A percentile compares a stretch with the other conserved stretches of the same genome.
Evolutionary conservation across 164 flowering plant genomes (phyloP).

Genomic region (Aristolochia californica): DNA sequence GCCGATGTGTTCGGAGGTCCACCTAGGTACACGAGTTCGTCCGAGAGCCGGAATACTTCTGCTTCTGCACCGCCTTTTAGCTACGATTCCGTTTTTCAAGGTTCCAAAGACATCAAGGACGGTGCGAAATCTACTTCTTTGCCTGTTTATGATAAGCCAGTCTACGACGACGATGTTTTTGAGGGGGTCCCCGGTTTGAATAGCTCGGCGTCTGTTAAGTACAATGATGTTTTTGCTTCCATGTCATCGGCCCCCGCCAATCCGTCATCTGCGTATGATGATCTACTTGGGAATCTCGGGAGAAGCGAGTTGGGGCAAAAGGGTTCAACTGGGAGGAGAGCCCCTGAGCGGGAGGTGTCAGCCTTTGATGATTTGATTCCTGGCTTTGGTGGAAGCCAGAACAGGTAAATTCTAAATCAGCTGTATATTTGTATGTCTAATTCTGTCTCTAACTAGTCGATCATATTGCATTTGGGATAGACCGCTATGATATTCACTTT

Average conservation of each 20-base stretch:
- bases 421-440: no score
- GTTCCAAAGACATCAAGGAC: conserved; percentile 17
- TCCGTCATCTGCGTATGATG: conserved; percentile 28
- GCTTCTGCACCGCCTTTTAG: conserved; percentile 14
- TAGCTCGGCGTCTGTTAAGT: conserved; percentile 25
- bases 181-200: conserved; percentile 55
- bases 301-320: conserved; percentile 15
- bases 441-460: no score
- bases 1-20: conserved; percentile 28
- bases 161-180: conserved; percentile 53
- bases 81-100: conserved; percentile 39
- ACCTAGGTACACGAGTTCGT: conserved; percentile 15
- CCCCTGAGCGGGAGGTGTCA: conserved; percentile 15
- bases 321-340: conserved; percentile 16
- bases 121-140: conserved; percentile 20
- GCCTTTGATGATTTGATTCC: conserved; percentile 50
- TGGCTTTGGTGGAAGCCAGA: conserved; percentile 27
- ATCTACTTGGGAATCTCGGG: conserved; percentile 44
- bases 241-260: conserved; percentile 19
- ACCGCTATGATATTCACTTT: no score
- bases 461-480: no score
- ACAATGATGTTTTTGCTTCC: conserved; percentile 39
- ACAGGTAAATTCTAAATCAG: background rate
- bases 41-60: conserved; percentile 13
- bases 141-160: conserved; percentile 61